phyloP scores from a whole-genome alignment of 768 basidiomycete species.

The Rhodosporidiobolus odoratus region DNA sequence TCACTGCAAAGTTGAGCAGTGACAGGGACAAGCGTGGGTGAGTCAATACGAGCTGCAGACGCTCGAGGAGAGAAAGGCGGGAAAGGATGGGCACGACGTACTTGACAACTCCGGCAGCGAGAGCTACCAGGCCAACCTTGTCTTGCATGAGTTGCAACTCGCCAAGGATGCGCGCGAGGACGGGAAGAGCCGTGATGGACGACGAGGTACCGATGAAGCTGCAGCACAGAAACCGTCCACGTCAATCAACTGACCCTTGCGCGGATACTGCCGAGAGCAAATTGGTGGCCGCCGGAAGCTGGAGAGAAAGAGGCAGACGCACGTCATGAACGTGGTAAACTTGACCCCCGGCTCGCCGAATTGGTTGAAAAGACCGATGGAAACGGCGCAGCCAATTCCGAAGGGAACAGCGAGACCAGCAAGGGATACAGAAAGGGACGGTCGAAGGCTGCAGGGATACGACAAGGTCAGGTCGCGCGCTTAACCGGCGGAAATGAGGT shows the following conservation, averaged over 20 bases:
- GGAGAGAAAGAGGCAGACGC: constrained; percentile 45
- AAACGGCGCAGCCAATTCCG: constrained; percentile 68
- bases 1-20: constrained; percentile 53
- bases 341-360: constrained; percentile 56
- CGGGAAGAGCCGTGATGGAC: constrained; percentile 62
- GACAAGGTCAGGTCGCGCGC: constrained; percentile 70
- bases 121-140: constrained; percentile 71
- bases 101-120: constrained; percentile 79
- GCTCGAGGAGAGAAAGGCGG: not conserved
- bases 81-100: constrained; percentile 50
- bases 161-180: constrained; percentile 60
- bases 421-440: constrained; percentile 58
- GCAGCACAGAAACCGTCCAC: too few species aligned
- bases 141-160: constrained; percentile 77
- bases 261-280: too few species aligned
- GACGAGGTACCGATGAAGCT: constrained; percentile 72
- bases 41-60: not conserved
- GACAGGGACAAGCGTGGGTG: not conserved
- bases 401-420: constrained; percentile 72
- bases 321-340: constrained; percentile 66
- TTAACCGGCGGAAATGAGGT: too few species aligned
- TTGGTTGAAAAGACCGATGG: constrained; percentile 67
- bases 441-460: constrained; percentile 62
- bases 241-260: too few species aligned
- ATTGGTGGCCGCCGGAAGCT: not conserved